These are phyloP conservation scores for Pseudocercospora macadamiae DNA, from an alignment of 2,329 filamentous ascomycete genomes.

Conservation along the genomic window DNA sequence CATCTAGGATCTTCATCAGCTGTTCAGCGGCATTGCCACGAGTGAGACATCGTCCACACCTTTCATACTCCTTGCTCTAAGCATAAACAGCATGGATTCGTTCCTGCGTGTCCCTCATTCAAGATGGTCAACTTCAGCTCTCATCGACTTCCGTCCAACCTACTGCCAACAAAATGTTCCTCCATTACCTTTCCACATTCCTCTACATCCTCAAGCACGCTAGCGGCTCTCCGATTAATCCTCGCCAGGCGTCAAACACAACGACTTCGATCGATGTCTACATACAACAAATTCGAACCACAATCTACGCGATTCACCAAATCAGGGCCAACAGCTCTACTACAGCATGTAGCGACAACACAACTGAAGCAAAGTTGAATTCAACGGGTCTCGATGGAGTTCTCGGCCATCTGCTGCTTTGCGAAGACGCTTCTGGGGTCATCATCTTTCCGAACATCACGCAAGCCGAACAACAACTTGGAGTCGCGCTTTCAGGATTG, in stretches of 20 bases:
- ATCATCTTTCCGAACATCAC: conserved; percentile 8
- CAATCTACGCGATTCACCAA: not conserved
- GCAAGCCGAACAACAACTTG: not conserved
- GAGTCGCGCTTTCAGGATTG: not conserved
- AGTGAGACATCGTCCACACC: not conserved
- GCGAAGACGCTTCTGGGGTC: conserved; percentile 3
- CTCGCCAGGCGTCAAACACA: not conserved
- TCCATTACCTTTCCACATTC: not conserved
- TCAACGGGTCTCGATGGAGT: not conserved
- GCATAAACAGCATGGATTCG: not conserved
- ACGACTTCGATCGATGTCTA: not conserved
- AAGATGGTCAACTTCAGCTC: not conserved
- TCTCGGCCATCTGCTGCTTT: not conserved
- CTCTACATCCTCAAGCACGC: not conserved
- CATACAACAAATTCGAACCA: not conserved
- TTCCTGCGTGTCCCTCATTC: not conserved
- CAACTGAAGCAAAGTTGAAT: not conserved
- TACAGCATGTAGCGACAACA: not conserved
- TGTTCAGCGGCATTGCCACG: not conserved
- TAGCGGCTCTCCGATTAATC: not conserved
- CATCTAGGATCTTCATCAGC: not conserved
- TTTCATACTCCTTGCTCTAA: not conserved
- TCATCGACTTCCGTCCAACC: not conserved
- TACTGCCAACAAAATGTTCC: not conserved
- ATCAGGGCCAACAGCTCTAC: not conserved